phyloP scores from a whole-genome alignment of 345 rosid species.

The Eucalyptus erythrocorys region DNA sequence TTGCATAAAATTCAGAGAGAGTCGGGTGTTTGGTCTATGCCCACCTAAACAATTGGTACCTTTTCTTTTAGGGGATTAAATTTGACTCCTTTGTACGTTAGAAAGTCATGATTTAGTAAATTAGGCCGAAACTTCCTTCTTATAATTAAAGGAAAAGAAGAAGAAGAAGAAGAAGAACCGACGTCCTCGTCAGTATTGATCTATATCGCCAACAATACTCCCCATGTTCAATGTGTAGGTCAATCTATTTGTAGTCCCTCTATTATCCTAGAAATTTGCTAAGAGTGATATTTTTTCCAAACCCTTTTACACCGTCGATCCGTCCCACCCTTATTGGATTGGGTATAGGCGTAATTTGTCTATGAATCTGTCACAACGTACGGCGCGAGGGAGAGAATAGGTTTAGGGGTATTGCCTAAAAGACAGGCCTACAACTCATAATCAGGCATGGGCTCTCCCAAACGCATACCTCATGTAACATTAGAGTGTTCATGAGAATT shows the following conservation, averaged over 20 bases:
- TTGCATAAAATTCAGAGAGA: neutral
- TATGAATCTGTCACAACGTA: rapidly evolving
- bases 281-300: neutral
- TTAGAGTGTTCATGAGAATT: no score
- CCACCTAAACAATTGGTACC: neutral
- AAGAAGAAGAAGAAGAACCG: neutral
- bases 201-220: neutral
- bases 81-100: neutral
- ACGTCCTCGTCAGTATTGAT: no score
- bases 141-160: no score
- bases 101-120: no score
- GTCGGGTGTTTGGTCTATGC: neutral
- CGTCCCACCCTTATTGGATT: neutral
- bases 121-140: neutral
- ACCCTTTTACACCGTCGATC: rapidly evolving
- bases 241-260: neutral
- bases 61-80: neutral
- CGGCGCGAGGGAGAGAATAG: rapidly evolving
- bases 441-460: rapidly evolving
- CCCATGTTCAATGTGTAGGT: neutral
- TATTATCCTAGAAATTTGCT: no score
- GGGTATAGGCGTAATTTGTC: neutral
- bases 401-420: no score
- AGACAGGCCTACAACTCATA: rapidly evolving
- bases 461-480: no score